phyloP scores from a whole-genome alignment of 495 filamentous ascomycete genomes.

The Xylaria intraflava region DNA sequence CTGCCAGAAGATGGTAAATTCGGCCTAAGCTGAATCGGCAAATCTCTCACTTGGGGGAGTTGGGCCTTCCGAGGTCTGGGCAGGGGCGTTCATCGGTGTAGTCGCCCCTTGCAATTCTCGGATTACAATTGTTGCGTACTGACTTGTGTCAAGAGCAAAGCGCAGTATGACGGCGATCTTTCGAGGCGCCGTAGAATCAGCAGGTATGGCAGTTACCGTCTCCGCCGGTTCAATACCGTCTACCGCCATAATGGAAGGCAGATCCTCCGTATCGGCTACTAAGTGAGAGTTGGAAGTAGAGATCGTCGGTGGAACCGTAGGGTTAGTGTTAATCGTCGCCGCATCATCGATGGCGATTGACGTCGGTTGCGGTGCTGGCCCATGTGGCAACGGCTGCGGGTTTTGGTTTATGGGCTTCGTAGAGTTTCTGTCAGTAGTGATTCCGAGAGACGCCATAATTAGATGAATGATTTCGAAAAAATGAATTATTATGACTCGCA shows the following conservation, averaged over 20 bases:
- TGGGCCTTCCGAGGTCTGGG: neutral
- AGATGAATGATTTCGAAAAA: constrained; percentile 5
- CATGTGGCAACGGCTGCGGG: neutral
- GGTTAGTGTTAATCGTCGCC: neutral
- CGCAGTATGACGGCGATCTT: constrained; percentile 81
- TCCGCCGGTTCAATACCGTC: neutral
- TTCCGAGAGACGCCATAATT: constrained; percentile 14
- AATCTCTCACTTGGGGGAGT: neutral
- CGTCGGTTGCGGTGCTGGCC: constrained; percentile 1
- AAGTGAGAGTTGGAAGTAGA: neutral
- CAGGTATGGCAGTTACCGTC: neutral
- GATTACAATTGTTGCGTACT: constrained; percentile 92
- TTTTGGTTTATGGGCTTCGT: constrained; percentile 11
- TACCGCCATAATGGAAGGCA: neutral
- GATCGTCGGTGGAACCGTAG: neutral
- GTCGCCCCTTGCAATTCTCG: constrained; percentile 55
- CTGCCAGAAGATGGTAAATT: neutral
- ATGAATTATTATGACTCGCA: constrained; percentile 14
- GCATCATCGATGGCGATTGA: neutral
- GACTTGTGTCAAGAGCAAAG: constrained; percentile 75
- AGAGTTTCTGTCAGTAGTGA: constrained; percentile 13
- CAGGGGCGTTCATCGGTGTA: neutral
- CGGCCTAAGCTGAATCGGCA: neutral
- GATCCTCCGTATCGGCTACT: neutral
- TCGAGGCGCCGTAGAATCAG: constrained; percentile 19